phyloP scores from a whole-genome alignment of 2,329 filamentous ascomycete species.

The Stenocarpella maydis region DNA sequence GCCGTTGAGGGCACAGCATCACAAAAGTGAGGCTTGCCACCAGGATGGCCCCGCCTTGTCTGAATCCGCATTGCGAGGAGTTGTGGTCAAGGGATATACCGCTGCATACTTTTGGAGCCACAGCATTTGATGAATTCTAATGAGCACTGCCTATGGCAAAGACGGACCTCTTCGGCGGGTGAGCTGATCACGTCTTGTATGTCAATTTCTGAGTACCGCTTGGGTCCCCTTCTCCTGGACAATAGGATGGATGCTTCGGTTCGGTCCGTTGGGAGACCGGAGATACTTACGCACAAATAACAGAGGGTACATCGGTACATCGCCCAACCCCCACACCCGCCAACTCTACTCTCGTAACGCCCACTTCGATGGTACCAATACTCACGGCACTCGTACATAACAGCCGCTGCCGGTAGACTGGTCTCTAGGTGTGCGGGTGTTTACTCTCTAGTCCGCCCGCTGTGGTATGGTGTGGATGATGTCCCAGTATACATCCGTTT shows the following conservation, averaged over 20 bases:
- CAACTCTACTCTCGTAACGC: no score
- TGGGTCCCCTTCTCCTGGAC: not conserved
- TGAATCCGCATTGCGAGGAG: slow-evolving; percentile 28
- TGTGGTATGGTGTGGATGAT: no score
- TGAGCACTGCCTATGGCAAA: not conserved
- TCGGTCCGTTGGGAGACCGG: no score
- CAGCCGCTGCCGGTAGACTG: no score
- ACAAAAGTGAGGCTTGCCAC: not conserved
- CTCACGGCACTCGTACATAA: no score
- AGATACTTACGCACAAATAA: no score
- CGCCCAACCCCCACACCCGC: no score
- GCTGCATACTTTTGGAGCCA: slow-evolving; percentile 32
- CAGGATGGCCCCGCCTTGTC: not conserved
- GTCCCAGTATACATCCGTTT: no score
- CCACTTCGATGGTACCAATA: no score
- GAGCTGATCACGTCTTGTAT: not conserved
- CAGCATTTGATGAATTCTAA: slow-evolving; percentile 18
- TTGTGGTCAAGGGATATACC: slow-evolving; percentile 17
- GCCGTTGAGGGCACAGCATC: not conserved
- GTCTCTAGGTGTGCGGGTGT: no score
- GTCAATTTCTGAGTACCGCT: not conserved
- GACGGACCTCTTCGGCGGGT: not conserved
- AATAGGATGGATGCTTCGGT: not conserved
- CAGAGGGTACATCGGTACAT: no score
- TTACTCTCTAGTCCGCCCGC: no score